A percentile compares a stretch with the other conserved stretches of the same genome.
Evolutionary conservation across 768 basidiomycete species (phyloP).

Genomic region (Kockovaella imperatae): DNA sequence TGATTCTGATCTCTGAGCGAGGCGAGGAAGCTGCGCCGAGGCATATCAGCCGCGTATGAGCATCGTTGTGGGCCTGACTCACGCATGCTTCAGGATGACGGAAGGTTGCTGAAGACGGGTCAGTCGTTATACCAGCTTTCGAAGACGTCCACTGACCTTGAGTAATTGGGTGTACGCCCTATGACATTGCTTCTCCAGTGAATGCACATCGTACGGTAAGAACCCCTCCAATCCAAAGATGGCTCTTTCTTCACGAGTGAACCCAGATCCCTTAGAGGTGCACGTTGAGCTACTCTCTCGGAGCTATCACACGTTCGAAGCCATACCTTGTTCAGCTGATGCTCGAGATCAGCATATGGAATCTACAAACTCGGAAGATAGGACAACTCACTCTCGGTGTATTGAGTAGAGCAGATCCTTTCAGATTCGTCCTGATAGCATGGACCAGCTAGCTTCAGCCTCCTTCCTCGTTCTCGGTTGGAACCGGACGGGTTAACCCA

Average conservation of each 20-base stretch:
- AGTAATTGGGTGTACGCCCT: slow-evolving; percentile 57
- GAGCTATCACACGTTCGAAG: too few species aligned
- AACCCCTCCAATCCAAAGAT: slow-evolving; percentile 55
- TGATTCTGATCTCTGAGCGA: slow-evolving; percentile 46
- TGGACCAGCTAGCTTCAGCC: background rate
- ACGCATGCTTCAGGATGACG: slow-evolving; percentile 61
- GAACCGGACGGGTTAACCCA: slow-evolving; percentile 8
- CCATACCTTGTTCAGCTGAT: slow-evolving; percentile 33
- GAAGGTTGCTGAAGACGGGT: slow-evolving; percentile 40
- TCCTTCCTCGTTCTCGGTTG: background rate
- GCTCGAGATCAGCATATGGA: background rate
- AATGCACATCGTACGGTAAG: slow-evolving; percentile 46
- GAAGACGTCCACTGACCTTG: slow-evolving; percentile 23
- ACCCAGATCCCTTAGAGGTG: slow-evolving; percentile 57
- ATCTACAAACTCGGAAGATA: background rate
- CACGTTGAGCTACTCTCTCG: background rate
- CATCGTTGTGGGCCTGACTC: too few species aligned
- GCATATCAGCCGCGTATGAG: too few species aligned
- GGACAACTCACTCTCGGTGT: slow-evolving; percentile 24
- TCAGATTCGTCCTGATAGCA: slow-evolving; percentile 28
- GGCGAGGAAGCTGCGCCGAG: too few species aligned
- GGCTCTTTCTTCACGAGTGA: slow-evolving; percentile 61
- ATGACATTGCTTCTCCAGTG: slow-evolving; percentile 53
- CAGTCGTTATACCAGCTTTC: slow-evolving; percentile 13
- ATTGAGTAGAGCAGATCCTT: slow-evolving; percentile 32